phyloP scores from a whole-genome alignment of 2,329 filamentous ascomycete species.

The Fusarium virguliforme region DNA sequence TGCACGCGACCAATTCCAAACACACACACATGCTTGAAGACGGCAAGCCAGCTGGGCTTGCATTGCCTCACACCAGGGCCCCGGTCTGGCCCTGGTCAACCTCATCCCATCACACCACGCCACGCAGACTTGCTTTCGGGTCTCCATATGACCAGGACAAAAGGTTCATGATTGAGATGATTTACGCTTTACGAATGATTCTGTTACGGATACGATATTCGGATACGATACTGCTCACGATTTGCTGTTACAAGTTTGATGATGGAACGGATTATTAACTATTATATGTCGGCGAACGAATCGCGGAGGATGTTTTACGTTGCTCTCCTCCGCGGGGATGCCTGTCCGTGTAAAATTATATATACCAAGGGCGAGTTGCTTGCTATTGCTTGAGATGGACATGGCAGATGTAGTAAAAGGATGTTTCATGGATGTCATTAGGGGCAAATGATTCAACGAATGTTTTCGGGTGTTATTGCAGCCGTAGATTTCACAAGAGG shows the following conservation, averaged over 20 bases:
- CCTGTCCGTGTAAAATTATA: conserved; percentile 44
- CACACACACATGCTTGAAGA: conserved; percentile 23
- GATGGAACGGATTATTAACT: conserved; percentile 21
- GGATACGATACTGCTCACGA: conserved; percentile 36
- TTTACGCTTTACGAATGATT: conserved; percentile 48
- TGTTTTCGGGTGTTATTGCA: neutral
- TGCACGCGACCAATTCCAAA: conserved; percentile 38
- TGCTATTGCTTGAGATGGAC: conserved; percentile 27
- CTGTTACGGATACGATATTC: conserved; percentile 33
- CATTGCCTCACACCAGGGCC: conserved; percentile 9
- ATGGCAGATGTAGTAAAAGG: conserved; percentile 22
- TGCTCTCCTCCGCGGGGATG: conserved; percentile 25
- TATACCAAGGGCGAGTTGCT: conserved; percentile 36
- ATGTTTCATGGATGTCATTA: conserved; percentile 13
- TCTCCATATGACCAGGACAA: conserved; percentile 30
- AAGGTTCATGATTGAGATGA: conserved; percentile 50
- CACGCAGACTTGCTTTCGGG: conserved; percentile 7
- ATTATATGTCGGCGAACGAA: conserved; percentile 30
- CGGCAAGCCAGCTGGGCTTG: conserved; percentile 13
- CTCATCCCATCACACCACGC: conserved; percentile 3
- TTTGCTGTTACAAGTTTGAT: conserved; percentile 39
- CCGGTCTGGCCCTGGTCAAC: conserved; percentile 9
- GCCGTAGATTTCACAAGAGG: neutral
- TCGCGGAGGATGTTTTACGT: conserved; percentile 38
- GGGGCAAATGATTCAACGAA: neutral